A percentile compares a stretch with the other conserved stretches of the same genome.
Evolutionary conservation across 2,329 filamentous ascomycete species (phyloP).

Genomic region (Nemania sp.): DNA sequence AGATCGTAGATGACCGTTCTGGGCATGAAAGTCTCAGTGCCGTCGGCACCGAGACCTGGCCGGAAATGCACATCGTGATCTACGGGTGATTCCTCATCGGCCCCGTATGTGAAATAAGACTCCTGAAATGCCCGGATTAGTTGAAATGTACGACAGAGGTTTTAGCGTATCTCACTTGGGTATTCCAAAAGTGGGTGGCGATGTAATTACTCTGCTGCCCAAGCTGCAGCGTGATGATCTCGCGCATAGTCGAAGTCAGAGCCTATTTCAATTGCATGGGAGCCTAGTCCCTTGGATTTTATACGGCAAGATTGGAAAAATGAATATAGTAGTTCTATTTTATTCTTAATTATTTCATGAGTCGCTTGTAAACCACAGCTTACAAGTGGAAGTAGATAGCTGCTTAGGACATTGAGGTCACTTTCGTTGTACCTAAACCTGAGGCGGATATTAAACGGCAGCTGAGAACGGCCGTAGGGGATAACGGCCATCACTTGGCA

Average conservation of each 20-base stretch:
- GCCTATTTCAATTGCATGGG: not conserved
- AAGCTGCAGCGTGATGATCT: slow-evolving; percentile 91
- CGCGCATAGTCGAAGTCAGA: slow-evolving; percentile 68
- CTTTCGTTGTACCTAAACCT: too few species aligned
- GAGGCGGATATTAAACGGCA: too few species aligned
- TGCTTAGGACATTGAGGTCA: too few species aligned
- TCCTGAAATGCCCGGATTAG: slow-evolving; percentile 58
- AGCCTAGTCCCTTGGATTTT: too few species aligned
- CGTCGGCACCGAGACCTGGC: slow-evolving; percentile 78
- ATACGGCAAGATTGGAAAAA: too few species aligned
- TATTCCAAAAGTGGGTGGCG: slow-evolving; percentile 97
- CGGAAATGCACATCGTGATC: slow-evolving; percentile 90
- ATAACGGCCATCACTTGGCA: too few species aligned
- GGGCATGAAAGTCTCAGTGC: slow-evolving; percentile 88
- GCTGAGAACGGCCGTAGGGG: too few species aligned
- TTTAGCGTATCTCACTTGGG: slow-evolving; percentile 62
- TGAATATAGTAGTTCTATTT: too few species aligned
- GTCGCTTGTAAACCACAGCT: not conserved
- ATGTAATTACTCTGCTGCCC: slow-evolving; percentile 92
- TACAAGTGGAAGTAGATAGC: too few species aligned
- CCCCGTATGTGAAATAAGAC: slow-evolving; percentile 91
- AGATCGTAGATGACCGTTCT: slow-evolving; percentile 92
- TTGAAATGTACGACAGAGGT: not conserved
- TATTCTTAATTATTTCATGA: not conserved
- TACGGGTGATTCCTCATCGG: slow-evolving; percentile 66